phyloP scores from a whole-genome alignment of 176 grass and related monocot genomes.

The Luzula sylvatica region DNA sequence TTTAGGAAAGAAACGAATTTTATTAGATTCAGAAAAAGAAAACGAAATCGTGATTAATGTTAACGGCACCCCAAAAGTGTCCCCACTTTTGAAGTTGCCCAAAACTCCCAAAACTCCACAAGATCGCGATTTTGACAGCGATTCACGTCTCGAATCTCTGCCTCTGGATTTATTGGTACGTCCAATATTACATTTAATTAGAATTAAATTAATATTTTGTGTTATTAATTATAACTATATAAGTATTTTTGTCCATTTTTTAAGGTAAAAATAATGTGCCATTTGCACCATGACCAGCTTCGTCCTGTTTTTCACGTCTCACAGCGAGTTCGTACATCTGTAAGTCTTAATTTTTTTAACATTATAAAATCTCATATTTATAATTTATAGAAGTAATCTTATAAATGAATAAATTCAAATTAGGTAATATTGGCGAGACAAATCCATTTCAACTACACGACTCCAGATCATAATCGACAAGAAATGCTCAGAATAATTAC shows the following conservation, averaged over 20 bases:
- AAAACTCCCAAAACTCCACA: slow-evolving; percentile 49
- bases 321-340: slow-evolving; percentile 47
- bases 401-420: slow-evolving; percentile 19
- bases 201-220: not conserved
- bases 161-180: slow-evolving; percentile 78
- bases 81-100: slow-evolving; percentile 37
- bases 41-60: slow-evolving; percentile 13
- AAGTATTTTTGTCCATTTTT: slow-evolving; percentile 11
- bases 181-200: slow-evolving; percentile 11
- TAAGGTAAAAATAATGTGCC: slow-evolving; percentile 74
- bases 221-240: not conserved
- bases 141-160: slow-evolving; percentile 78
- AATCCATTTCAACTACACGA: slow-evolving; percentile 80
- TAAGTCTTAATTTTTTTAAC: slow-evolving; percentile 39
- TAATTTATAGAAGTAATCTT: not conserved
- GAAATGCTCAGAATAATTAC: slow-evolving; percentile 58
- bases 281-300: slow-evolving; percentile 75
- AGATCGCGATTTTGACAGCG: slow-evolving; percentile 29
- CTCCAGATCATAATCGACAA: slow-evolving; percentile 66
- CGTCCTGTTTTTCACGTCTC: slow-evolving; percentile 72
- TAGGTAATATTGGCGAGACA: slow-evolving; percentile 77
- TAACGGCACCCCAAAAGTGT: slow-evolving; percentile 26
- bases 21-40: slow-evolving; percentile 52
- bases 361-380: too few species aligned
- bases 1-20: slow-evolving; percentile 64